Conservation (phyloP, 306 rosid species). For the Casuarina equisetifolia region DNA sequence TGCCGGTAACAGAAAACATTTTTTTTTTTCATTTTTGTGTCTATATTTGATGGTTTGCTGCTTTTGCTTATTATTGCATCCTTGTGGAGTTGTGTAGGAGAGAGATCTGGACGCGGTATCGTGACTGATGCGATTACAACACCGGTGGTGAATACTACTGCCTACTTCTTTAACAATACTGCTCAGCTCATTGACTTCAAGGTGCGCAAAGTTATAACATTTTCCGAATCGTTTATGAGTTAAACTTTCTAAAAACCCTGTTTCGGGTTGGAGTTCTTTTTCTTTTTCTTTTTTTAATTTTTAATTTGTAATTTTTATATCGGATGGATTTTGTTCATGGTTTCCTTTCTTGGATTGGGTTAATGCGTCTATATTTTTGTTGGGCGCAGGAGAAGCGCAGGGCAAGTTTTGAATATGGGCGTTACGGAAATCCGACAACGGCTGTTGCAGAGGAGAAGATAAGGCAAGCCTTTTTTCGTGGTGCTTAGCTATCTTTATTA, state of each 20-base stretch:
- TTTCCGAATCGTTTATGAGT: too few species aligned
- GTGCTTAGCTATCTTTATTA: conserved; percentile 13
- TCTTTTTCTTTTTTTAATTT: not conserved
- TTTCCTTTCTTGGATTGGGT: not conserved
- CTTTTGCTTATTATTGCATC: not conserved
- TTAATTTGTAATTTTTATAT: too few species aligned
- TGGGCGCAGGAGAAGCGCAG: conserved; percentile 71
- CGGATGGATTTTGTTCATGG: not conserved
- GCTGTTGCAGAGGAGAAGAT: conserved; percentile 89
- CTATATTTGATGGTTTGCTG: not conserved
- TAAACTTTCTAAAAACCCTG: too few species aligned
- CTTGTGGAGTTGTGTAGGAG: conserved; percentile 47
- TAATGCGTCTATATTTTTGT: conserved; percentile 8
- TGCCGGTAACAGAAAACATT: conserved; percentile 50
- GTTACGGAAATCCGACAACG: conserved; percentile 94
- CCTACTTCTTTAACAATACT: conserved; percentile 76
- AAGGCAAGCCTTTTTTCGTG: conserved; percentile 51
- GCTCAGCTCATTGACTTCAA: conserved; percentile 82
- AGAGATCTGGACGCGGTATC: conserved; percentile 84
- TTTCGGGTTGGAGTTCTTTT: not conserved
- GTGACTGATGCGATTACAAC: conserved; percentile 89
- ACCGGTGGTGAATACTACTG: conserved; percentile 88
- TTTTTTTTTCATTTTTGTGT: not conserved
- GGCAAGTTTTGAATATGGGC: conserved; percentile 83
- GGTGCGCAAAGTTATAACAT: conserved; percentile 39